Evolutionary conservation across 768 basidiomycete species (phyloP).

Genomic region (Rhodotorula graminis): DNA sequence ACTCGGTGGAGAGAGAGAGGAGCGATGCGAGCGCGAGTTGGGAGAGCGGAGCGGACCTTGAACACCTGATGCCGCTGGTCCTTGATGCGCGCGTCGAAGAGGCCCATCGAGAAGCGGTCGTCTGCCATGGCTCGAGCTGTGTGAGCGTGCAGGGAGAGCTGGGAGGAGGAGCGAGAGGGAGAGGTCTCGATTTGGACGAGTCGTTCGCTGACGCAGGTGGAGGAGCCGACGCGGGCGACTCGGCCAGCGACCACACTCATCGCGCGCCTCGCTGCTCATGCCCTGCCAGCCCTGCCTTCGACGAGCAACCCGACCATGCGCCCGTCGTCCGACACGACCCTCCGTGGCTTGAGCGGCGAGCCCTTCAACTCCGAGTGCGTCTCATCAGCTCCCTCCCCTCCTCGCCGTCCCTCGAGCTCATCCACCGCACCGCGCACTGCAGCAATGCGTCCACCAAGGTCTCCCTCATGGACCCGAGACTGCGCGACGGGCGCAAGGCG

Average conservation of each 20-base stretch:
- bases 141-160: background rate
- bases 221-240: no score
- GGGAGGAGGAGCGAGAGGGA: no score
- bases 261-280: no score
- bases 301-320: no score
- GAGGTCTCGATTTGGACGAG: no score
- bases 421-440: accelerated
- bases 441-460: background rate
- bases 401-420: background rate
- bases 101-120: background rate
- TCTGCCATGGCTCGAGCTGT: background rate
- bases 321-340: no score
- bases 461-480: background rate
- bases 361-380: no score
- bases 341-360: no score
- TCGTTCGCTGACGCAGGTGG: no score
- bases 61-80: background rate
- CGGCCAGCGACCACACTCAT: no score
- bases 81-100: background rate
- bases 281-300: no score
- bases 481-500: background rate
- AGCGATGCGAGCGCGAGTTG: no score
- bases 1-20: background rate
- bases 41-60: background rate
- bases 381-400: background rate